These are phyloP conservation scores for Suillus weaverae DNA, from an alignment of 768 basidiomycete genomes.

Conservation along the genomic window DNA sequence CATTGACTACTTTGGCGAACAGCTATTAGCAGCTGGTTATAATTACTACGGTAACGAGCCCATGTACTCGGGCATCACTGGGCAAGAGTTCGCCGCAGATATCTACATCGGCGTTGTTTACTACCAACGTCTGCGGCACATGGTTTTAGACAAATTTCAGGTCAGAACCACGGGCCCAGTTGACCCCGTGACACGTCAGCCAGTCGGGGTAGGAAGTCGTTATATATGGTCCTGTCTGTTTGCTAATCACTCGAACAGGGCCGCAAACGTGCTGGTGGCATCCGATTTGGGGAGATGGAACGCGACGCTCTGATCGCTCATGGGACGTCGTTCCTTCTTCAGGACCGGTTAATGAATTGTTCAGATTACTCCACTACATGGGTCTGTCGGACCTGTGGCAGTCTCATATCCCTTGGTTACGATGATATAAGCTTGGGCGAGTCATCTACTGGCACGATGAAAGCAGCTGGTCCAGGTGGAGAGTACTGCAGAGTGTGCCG, in stretches of 20 bases:
- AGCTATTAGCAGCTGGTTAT: conserved; percentile 90
- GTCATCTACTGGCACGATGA: conserved; percentile 49
- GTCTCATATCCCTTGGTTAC: conserved; percentile 93
- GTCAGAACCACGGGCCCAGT: conserved; percentile 98
- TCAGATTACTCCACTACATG: conserved; percentile 99
- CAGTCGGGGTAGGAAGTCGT: conserved; percentile 75
- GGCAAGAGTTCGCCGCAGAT: conserved; percentile 97
- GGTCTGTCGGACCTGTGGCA: conserved; percentile 97
- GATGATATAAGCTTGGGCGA: conserved; percentile 82
- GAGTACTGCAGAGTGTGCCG: conserved; percentile 98
- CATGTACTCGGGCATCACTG: conserved; percentile 99
- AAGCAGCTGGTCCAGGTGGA: conserved; percentile 71
- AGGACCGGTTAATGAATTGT: conserved; percentile 99
- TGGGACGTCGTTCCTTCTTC: conserved; percentile 96
- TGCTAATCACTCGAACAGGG: conserved; percentile 52
- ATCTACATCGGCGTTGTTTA: conserved; percentile 99
- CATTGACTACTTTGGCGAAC: conserved; percentile 95
- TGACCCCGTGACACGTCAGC: conserved; percentile 93
- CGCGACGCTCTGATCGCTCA: conserved; percentile 98
- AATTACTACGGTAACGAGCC: conserved; percentile 99
- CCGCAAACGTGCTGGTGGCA: conserved; percentile 96
- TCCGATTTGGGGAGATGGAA: conserved; percentile 99
- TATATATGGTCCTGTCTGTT: neutral
- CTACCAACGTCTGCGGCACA: conserved; percentile 97
- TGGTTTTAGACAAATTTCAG: conserved; percentile 99